Evolutionary conservation across 768 basidiomycete genomes (phyloP), one percentile per base, ranked within the genome.

Genomic region (Mrakia hoshinonis): DNA sequence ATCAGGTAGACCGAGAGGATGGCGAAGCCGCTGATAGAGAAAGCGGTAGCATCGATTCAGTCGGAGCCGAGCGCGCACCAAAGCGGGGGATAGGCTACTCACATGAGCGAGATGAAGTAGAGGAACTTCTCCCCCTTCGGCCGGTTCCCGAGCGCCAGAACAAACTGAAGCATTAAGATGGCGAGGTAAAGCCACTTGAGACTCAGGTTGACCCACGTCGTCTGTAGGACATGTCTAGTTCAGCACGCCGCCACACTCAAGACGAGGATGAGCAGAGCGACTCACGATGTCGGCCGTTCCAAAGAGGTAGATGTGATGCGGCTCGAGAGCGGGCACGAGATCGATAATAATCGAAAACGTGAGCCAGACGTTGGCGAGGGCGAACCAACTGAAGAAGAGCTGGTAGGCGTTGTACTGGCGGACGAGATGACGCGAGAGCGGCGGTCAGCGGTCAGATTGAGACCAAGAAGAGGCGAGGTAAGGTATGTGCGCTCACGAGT

Each of bases 341-440:
- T 92, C 87, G 83, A 95, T 91, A 79, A 95, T 91, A 80, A 95
- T 94, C 73, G 87, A 87, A 84, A 95, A 95, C n/a, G 90, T 94
- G 70, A 96, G 82, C 91, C 91, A 96, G 54, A 94, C 69, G 24
- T 73, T 73, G 52, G 69, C 68, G 13, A 74, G 34, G 10, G 70
- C 68, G 68, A 75, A 74, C 74, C 75, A 75, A 51, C 60, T 67
- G 64, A 73, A 75, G n/a, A 62, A 46, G 47, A 43, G 48, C 74
- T 77, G 54, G 51, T 51, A 64, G 54, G 76, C 43, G 68, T 77
- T 76, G 74, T 78, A 78, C 74, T 76, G 46, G 2, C 24, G 51
- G 18, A 34, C 34, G 20, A n/a, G 24, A 24, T 24, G n/a, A 67
- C 47, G 65, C 26, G 47, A 29, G 29, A 36, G 22, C n/a, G n/a